Evolutionary conservation across 2,329 filamentous ascomycete genomes (phyloP).

Genomic region (Stromatinia cepivora): DNA sequence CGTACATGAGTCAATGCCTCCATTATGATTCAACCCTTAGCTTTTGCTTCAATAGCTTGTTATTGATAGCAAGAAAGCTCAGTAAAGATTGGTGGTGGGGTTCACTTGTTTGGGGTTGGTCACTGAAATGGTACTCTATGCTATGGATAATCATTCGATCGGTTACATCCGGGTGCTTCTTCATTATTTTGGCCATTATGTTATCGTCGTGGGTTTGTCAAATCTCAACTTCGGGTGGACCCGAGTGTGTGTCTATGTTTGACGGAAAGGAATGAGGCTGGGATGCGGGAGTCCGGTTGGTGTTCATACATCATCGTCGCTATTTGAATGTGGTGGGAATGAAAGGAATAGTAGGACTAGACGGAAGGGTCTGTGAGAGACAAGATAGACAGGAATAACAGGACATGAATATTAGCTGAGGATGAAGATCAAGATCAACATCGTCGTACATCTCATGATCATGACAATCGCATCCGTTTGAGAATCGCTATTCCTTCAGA

Average conservation of each 20-base stretch:
- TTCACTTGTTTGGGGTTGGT: not conserved
- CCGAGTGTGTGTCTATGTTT: not conserved
- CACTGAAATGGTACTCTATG: conserved; percentile 7
- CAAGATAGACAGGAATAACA: not conserved
- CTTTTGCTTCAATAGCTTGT: not conserved
- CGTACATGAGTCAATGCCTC: not conserved
- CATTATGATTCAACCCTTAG: not conserved
- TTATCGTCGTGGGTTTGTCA: conserved; percentile 13
- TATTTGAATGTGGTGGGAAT: not conserved
- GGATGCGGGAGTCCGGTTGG: not conserved
- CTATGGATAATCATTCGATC: conserved; percentile 10
- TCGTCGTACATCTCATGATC: conserved; percentile 11
- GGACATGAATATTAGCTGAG: conserved; percentile 1
- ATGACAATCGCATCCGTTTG: not conserved
- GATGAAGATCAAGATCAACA: conserved; percentile 7
- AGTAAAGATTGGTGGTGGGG: not conserved
- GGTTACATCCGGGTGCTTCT: conserved; percentile 10
- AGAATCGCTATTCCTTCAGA: not conserved
- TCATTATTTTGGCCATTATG: not conserved
- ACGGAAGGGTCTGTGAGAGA: not conserved
- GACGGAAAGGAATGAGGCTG: conserved; percentile 18
- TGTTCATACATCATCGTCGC: conserved; percentile 1
- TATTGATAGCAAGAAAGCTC: not conserved
- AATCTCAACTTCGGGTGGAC: conserved; percentile 17
- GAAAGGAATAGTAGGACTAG: conserved; percentile 7